Conservation (phyloP, 306 rosid species). For the Albizia julibrissin region DNA sequence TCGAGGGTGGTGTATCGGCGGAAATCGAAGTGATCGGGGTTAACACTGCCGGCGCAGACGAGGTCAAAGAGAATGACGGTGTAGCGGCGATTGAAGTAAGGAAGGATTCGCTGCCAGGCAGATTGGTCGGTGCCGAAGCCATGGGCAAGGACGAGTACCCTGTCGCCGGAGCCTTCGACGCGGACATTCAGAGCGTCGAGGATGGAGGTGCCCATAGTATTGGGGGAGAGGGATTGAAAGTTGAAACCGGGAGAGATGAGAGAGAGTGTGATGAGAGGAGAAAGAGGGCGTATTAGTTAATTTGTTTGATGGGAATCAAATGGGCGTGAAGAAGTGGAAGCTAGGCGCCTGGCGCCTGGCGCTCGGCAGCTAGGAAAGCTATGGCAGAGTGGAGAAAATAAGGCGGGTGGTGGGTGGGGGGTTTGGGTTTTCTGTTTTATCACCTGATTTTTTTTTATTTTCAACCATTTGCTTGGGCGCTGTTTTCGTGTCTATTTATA, state of each 20-base stretch:
- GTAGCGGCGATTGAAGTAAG: constrained; percentile 64
- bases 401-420: background rate
- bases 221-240: background rate
- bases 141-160: constrained; percentile 69
- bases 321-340: background rate
- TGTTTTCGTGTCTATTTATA: background rate
- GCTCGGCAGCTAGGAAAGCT: background rate
- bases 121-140: constrained; percentile 98
- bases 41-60: constrained; percentile 99
- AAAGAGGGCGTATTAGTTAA: background rate
- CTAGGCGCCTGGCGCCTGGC: background rate
- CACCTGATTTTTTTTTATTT: too few species aligned
- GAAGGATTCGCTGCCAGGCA: constrained; percentile 86
- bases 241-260: background rate
- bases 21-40: constrained; percentile 92
- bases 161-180: constrained; percentile 77
- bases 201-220: constrained; percentile 51
- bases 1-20: constrained; percentile 87
- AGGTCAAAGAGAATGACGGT: constrained; percentile 88
- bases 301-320: background rate
- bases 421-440: background rate
- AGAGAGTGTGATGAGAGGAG: background rate
- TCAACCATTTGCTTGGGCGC: background rate
- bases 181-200: constrained; percentile 80
- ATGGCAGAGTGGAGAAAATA: background rate